These are phyloP conservation scores for Nakazawaea anatomiae DNA, from an alignment of 805 yeast genomes.

Conservation along the genomic window DNA sequence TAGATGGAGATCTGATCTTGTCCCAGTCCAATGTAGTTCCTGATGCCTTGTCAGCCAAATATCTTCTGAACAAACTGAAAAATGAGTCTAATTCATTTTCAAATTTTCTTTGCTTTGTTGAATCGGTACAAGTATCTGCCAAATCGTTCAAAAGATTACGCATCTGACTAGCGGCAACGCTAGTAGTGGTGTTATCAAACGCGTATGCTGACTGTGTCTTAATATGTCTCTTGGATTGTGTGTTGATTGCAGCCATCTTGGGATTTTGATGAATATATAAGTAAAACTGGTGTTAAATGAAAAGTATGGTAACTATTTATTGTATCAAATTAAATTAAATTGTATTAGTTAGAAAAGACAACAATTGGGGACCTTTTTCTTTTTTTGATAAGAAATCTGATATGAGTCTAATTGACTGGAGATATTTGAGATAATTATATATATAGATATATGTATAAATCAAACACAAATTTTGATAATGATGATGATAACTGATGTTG, in stretches of 20 bases:
- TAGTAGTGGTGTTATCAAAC: slow-evolving; percentile 90
- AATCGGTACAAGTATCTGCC: slow-evolving; percentile 70
- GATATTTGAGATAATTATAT: no score
- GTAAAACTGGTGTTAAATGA: no score
- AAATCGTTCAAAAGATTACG: slow-evolving; percentile 88
- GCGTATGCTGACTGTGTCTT: slow-evolving; percentile 79
- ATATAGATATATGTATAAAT: no score
- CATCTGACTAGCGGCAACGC: slow-evolving; percentile 97
- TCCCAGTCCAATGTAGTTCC: slow-evolving; percentile 91
- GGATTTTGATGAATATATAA: no score
- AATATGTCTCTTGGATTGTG: slow-evolving; percentile 47
- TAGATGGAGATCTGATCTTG: slow-evolving; percentile 83
- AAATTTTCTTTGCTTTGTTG: slow-evolving; percentile 47
- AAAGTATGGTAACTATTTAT: no score
- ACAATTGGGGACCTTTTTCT: no score
- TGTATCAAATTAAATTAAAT: no score
- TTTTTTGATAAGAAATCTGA: no score
- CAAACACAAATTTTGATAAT: no score
- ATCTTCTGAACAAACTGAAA: slow-evolving; percentile 89
- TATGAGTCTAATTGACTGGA: no score
- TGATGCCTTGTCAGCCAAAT: slow-evolving; percentile 81
- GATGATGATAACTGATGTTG: no score
- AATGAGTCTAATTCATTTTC: slow-evolving; percentile 93
- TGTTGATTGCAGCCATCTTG: slow-evolving; percentile 3
- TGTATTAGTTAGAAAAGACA: no score